phyloP scores from a whole-genome alignment of 2,329 filamentous ascomycete species.

The Aspergillus phoenicis region DNA sequence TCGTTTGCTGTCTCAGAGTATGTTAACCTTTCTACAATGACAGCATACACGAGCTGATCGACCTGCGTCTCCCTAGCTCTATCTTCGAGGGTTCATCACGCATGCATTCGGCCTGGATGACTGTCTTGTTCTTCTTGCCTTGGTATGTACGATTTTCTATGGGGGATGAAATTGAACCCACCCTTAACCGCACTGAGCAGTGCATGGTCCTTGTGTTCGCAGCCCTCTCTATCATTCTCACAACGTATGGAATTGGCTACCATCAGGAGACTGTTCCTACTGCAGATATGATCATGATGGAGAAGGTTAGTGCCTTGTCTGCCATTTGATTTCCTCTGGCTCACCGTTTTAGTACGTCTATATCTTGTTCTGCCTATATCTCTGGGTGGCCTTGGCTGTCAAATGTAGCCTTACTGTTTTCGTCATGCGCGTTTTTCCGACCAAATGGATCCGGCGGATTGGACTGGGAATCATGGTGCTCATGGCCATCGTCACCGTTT shows the following conservation, averaged over 20 bases:
- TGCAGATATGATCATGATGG: not conserved
- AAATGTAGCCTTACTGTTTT: slow-evolving; percentile 2
- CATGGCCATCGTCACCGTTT: not conserved
- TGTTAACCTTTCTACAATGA: not conserved
- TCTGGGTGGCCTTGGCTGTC: not conserved
- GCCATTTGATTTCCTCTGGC: not conserved
- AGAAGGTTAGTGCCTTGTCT: not conserved
- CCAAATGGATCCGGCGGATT: not conserved
- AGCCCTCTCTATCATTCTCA: not conserved
- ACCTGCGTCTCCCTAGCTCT: not conserved
- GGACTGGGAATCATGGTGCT: not conserved
- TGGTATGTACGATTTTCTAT: not conserved
- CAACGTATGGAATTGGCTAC: not conserved
- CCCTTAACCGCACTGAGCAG: not conserved
- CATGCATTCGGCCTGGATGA: not conserved
- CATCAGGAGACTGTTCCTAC: not conserved
- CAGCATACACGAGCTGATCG: not conserved
- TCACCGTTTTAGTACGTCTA: not conserved
- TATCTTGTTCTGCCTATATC: not conserved
- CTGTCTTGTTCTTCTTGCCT: not conserved
- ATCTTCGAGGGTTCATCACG: not conserved
- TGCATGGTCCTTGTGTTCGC: not conserved
- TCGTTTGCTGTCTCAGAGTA: slow-evolving; percentile 9
- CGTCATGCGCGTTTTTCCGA: not conserved
- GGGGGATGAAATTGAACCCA: not conserved